Percentiles rank a stretch among this genome's conserved stretches.
Evolutionary conservation across 2,329 filamentous ascomycete genomes (phyloP).

Genomic region (Xylaria digitata): DNA sequence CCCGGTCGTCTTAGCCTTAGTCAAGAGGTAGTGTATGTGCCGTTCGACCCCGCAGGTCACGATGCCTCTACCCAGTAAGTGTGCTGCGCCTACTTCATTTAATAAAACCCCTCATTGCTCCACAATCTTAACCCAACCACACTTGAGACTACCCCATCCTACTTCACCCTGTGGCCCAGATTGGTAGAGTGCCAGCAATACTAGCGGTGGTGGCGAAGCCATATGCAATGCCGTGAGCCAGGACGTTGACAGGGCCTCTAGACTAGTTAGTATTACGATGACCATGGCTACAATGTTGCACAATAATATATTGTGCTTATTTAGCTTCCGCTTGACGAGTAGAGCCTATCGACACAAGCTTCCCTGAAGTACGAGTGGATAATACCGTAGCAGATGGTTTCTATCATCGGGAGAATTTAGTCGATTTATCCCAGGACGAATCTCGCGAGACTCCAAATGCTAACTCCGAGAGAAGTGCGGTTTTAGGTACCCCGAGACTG

Average conservation of each 20-base stretch:
- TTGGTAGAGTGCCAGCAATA: constrained; percentile 30
- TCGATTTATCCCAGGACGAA: constrained; percentile 19
- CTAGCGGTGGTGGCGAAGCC: constrained; percentile 18
- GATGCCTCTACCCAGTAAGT: constrained; percentile 14
- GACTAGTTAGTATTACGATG: constrained; percentile 34
- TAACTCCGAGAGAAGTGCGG: constrained; percentile 3
- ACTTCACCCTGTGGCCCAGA: constrained; percentile 15
- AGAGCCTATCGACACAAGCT: constrained; percentile 13
- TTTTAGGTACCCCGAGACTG: neutral
- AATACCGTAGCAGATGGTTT: neutral
- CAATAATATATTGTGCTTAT: constrained; percentile 17
- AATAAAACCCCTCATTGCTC: constrained; percentile 22
- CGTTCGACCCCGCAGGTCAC: constrained; percentile 20
- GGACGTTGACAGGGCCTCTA: constrained; percentile 44
- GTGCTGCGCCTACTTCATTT: neutral
- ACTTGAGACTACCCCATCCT: neutral
- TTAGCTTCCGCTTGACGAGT: constrained; percentile 25
- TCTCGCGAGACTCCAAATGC: constrained; percentile 14
- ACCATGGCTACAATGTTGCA: constrained; percentile 33
- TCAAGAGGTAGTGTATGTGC: constrained; percentile 3
- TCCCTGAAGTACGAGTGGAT: constrained; percentile 14
- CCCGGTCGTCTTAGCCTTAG: constrained; percentile 13
- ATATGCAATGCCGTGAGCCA: constrained; percentile 15
- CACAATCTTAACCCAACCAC: constrained; percentile 22
- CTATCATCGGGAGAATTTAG: constrained; percentile 13